Percentiles rank a stretch among this genome's conserved stretches.
Conservation (phyloP, 768 basidiomycete genomes). For the Lactarius tabidus region DNA sequence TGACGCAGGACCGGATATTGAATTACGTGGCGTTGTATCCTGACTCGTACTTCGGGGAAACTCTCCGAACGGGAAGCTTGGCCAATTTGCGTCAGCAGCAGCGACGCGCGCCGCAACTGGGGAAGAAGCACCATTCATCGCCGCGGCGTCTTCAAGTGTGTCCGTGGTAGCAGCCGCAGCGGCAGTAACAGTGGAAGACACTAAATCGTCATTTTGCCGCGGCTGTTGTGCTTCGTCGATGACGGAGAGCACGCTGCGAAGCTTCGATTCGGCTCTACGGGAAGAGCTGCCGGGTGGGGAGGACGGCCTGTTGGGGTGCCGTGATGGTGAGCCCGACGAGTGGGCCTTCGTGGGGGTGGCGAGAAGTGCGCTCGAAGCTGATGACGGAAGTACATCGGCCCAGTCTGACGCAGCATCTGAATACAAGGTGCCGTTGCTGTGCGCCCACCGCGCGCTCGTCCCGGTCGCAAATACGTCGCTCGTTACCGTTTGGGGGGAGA, state of each 20-base stretch:
- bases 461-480: constrained; percentile 20
- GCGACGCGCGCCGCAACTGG: constrained; percentile 27
- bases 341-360: constrained; percentile 34
- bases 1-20: constrained; percentile 31
- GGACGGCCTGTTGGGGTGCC: constrained; percentile 10
- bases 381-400: constrained; percentile 35
- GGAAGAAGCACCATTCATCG: constrained; percentile 5
- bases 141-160: not conserved
- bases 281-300: constrained; percentile 18
- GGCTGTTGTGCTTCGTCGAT: constrained; percentile 56
- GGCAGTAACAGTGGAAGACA: not conserved
- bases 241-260: constrained; percentile 66
- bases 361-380: constrained; percentile 25
- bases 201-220: not conserved
- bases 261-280: constrained; percentile 51
- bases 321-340: constrained; percentile 48
- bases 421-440: constrained; percentile 24
- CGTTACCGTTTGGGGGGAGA: constrained; percentile 33
- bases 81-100: constrained; percentile 37
- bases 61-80: constrained; percentile 39
- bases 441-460: constrained; percentile 28
- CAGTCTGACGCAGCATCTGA: constrained; percentile 47
- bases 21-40: constrained; percentile 47
- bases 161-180: not conserved
- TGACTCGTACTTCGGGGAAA: constrained; percentile 37